Base-by-base conservation (phyloP, 2,329 filamentous ascomycete genomes). In the Pseudonectria buxi region DNA sequence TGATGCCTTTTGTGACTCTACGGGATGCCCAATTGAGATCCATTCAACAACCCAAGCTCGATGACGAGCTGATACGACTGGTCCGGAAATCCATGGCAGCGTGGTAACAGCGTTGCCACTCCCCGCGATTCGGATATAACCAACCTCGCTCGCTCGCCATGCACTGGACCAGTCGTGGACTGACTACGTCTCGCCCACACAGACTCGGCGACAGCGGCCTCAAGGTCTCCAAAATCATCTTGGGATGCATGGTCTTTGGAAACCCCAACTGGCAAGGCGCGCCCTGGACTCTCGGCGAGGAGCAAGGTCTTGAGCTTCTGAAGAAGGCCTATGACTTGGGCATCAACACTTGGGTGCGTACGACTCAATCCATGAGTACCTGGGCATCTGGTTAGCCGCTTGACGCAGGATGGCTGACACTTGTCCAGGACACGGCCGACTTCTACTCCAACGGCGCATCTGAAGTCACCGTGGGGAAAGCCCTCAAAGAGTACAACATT, bases 321-420 rank as follows among this genome's bases (percentile, higher is more conserved):
- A 77, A 82, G 57, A 69, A 75, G 11, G 78, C 78, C 2, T 82
- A 77, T 48, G 75, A 82, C 36, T 58, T 60, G 5, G 79, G 78
- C 9, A 63, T 83, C 37, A 82, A 79, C 42, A 82, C 77, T 0
- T 73, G 68, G 69, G 37, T 31, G 33, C 30, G 36, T 26, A 26
- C 16, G 12, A 71, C 45, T 64, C 49, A 9, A 13, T 16, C 14
- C 11, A 33, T 14, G 14, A 32, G 11, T 10, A 2, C 28, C 7
- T n/a, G n/a, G n/a, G n/a, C n/a, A n/a, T n/a, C 11, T 25, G 10
- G n/a, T 10, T 14, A 7, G 14, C 33, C n/a, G 26, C 22, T 11
- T 10, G 18, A 24, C 18, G 3, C 28, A 30, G 16, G 7, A 15
- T 11, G n/a, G 30, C 16, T 32, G 13, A 25, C 55, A 69, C 71